Base-by-base conservation (phyloP, 345 rosid species). In the Schrenkiella parvula region DNA sequence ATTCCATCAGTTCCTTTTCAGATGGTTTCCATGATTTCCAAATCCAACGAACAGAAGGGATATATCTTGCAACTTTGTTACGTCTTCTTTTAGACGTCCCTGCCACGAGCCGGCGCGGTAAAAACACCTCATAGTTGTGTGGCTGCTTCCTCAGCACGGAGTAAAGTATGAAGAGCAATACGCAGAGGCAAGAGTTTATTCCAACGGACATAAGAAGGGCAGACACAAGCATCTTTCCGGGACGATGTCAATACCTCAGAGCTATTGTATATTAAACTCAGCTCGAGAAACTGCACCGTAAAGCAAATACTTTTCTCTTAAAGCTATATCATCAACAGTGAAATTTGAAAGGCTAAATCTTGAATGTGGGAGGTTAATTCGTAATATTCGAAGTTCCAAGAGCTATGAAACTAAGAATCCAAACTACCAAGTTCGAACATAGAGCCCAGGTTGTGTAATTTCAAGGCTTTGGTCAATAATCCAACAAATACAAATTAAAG, bases 1-100 rank as follows among this genome's bases (percentile, higher is more conserved):
- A 72, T 19, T 77, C 80, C 75, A 93, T 64, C 2, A 89, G 74
- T 3, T 91, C 91, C 7, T 70, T 91, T 70, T 93, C 98, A 2
- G 98, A 69, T 15, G 84, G 80, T 48, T 67, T 76, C 95, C 89
- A 91, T 1, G 98, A 88, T 75, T 74, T 86, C 60, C 80, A 72
- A 46, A 93, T 81, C 98, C 98, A 93, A 31, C 91, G 89, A 25
- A 96, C 56, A 62, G 97, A 90, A 67, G 98, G 97, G 44, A 91
- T 78, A 2, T 90, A 71, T 75, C 95, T 87, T 13, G 85, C 92
- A 1, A 90, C 82, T 79, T 90, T 84, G 79, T 88, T 89, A 29
- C 44, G 68, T 6, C 89, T 72, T 31, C 79, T 70, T 43, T 73
- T 88, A 48, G 84, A 81, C 13, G 72, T 82, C 52, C 95, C 96